Percentiles rank a stretch among this genome's conserved stretches.
These are phyloP conservation scores for Nematocida homosporus DNA, from an alignment of 371 early-diverging fungal species.

Conservation along the genomic window DNA sequence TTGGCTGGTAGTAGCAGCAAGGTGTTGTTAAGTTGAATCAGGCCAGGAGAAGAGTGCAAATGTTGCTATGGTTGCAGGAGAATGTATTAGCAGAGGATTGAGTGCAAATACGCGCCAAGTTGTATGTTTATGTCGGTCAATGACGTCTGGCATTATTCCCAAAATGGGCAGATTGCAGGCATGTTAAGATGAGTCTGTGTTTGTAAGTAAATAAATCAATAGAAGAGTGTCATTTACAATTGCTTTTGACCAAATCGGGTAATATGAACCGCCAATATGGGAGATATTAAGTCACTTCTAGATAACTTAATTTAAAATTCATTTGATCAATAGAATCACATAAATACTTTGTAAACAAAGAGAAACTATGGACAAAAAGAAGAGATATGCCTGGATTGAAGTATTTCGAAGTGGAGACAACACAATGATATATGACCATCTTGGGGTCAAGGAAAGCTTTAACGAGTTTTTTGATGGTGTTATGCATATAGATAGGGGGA, in stretches of 20 bases:
- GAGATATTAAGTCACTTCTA: background rate
- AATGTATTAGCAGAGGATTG: too few relatives aligned
- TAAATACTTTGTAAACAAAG: constrained; percentile 54
- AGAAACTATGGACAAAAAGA: constrained; percentile 53
- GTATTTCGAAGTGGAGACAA: constrained; percentile 32
- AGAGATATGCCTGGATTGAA: constrained; percentile 53
- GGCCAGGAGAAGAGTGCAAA: too few relatives aligned
- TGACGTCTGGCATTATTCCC: too few relatives aligned
- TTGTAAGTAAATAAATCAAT: background rate
- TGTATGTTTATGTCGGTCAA: too few relatives aligned
- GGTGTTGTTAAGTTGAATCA: too few relatives aligned
- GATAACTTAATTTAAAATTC: background rate
- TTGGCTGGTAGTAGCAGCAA: too few relatives aligned
- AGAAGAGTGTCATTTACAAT: background rate
- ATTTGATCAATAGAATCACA: constrained; percentile 22
- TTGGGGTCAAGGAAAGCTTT: constrained; percentile 33
- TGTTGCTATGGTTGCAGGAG: too few relatives aligned
- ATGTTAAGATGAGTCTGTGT: background rate
- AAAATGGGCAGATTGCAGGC: too few relatives aligned
- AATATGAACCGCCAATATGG: background rate
- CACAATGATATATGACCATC: constrained; percentile 27
- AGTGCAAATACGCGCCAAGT: too few relatives aligned
- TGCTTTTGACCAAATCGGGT: background rate
- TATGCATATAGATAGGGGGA: constrained; percentile 34
- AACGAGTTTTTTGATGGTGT: constrained; percentile 56